Conservation (phyloP, 306 rosid genomes). For the Echinosophora koreensis region DNA sequence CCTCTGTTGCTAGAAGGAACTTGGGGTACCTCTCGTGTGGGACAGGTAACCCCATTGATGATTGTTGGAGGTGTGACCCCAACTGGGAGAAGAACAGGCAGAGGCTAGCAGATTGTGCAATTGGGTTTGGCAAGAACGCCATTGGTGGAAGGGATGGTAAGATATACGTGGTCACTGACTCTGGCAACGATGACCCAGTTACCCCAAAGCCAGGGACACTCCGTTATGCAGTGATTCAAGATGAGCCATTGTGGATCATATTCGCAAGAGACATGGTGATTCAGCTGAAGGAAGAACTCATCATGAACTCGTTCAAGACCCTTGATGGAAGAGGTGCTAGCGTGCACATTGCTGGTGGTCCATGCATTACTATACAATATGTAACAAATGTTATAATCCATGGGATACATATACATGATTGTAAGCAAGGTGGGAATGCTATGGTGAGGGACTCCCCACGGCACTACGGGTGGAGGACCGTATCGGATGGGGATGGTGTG, state of each 20-base stretch:
- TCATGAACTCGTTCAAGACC: slow-evolving; percentile 96
- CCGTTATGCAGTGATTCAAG: slow-evolving; percentile 87
- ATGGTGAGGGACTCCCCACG: slow-evolving; percentile 82
- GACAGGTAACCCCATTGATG: slow-evolving; percentile 95
- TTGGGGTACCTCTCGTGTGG: slow-evolving; percentile 85
- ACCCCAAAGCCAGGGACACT: slow-evolving; percentile 90
- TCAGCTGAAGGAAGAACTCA: slow-evolving; percentile 79
- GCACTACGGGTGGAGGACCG: slow-evolving; percentile 89
- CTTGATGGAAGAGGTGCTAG: slow-evolving; percentile 92
- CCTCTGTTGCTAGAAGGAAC: slow-evolving; percentile 67
- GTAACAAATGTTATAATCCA: slow-evolving; percentile 90
- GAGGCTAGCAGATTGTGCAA: slow-evolving; percentile 88
- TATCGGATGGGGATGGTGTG: slow-evolving; percentile 95
- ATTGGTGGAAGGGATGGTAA: slow-evolving; percentile 79
- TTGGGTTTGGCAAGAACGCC: slow-evolving; percentile 93
- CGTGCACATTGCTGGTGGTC: slow-evolving; percentile 96
- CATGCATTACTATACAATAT: slow-evolving; percentile 89
- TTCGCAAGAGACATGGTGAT: slow-evolving; percentile 94
- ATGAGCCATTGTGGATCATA: slow-evolving; percentile 93
- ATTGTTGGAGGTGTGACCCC: slow-evolving; percentile 94
- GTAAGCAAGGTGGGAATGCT: slow-evolving; percentile 91
- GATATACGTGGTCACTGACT: slow-evolving; percentile 85
- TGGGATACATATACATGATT: slow-evolving; percentile 83
- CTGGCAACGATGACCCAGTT: slow-evolving; percentile 68
- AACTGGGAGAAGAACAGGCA: slow-evolving; percentile 91